Evolutionary conservation across 768 basidiomycete species (phyloP).

Genomic region (Boletus huronensis): DNA sequence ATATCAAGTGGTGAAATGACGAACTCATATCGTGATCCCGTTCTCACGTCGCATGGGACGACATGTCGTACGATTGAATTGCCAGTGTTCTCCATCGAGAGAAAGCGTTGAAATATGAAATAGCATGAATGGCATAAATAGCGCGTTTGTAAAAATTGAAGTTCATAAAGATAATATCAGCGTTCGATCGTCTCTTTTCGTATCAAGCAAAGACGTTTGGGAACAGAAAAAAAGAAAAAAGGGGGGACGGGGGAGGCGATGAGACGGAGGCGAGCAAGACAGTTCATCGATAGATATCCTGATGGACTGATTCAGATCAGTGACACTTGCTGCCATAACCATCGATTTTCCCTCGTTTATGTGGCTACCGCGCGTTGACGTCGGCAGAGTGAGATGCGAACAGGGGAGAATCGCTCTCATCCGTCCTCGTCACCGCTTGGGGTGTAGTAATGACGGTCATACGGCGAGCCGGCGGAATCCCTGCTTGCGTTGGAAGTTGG

Average conservation of each 20-base stretch:
- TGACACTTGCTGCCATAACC: neutral
- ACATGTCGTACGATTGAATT: constrained; percentile 1
- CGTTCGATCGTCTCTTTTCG: constrained; percentile 7
- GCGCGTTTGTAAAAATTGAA: constrained; percentile 5
- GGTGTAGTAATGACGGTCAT: constrained; percentile 14
- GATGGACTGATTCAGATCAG: neutral
- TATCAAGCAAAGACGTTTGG: neutral
- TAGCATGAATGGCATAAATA: constrained; percentile 27
- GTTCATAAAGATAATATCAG: constrained; percentile 27
- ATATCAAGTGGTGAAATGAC: neutral
- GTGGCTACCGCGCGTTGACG: neutral
- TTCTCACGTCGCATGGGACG: constrained; percentile 3
- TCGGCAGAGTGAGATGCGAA: neutral
- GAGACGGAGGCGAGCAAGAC: constrained; percentile 2
- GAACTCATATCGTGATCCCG: neutral
- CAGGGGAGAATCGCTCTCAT: neutral
- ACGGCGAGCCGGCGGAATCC: constrained; percentile 7
- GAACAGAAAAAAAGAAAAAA: neutral
- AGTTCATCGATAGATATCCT: no score
- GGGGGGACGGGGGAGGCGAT: neutral
- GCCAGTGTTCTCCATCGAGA: neutral
- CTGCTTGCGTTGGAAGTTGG: neutral
- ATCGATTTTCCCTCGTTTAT: neutral
- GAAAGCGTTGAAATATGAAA: no score
- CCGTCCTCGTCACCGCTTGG: constrained; percentile 12